Evolutionary conservation across 164 flowering plant species (phyloP).

Genomic region (Paratinospora sagittata): DNA sequence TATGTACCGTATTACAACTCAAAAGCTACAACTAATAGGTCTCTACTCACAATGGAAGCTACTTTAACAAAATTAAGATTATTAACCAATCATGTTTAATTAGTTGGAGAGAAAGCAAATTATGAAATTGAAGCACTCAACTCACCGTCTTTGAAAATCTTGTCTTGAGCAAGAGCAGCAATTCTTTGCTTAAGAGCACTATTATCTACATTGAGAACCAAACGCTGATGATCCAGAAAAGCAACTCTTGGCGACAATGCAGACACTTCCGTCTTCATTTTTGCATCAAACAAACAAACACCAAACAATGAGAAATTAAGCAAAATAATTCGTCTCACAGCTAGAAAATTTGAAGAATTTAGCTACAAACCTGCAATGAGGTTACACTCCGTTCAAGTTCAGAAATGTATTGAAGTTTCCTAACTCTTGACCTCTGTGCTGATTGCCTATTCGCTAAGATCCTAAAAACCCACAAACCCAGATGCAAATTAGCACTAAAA

Average conservation of each 20-base stretch:
- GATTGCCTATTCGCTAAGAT: constrained; percentile 81
- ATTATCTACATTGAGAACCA: constrained; percentile 77
- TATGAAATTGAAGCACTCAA: too few species aligned
- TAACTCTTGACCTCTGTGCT: constrained; percentile 75
- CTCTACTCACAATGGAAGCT: too few species aligned
- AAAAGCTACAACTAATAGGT: too few species aligned
- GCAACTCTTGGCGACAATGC: constrained; percentile 78
- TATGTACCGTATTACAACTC: too few species aligned
- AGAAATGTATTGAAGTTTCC: constrained; percentile 79
- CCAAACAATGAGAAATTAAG: neutral
- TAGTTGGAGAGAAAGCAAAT: neutral
- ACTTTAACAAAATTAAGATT: too few species aligned
- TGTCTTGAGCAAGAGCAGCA: constrained; percentile 83
- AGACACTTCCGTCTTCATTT: constrained; percentile 69
- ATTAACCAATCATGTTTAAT: neutral
- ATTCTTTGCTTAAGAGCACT: constrained; percentile 85
- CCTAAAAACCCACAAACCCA: constrained; percentile 23
- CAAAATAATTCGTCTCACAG: too few species aligned
- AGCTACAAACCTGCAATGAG: constrained; percentile 46
- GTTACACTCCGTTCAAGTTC: constrained; percentile 77
- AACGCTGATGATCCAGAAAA: constrained; percentile 71
- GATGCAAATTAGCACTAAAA: neutral
- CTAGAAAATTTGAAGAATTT: too few species aligned
- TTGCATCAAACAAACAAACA: neutral
- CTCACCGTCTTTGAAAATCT: constrained; percentile 81